Percentiles rank a stretch among this genome's conserved stretches.
phyloP scores from a whole-genome alignment of 2,329 filamentous ascomycete genomes.

The Ceratocystiopsis minuta region DNA sequence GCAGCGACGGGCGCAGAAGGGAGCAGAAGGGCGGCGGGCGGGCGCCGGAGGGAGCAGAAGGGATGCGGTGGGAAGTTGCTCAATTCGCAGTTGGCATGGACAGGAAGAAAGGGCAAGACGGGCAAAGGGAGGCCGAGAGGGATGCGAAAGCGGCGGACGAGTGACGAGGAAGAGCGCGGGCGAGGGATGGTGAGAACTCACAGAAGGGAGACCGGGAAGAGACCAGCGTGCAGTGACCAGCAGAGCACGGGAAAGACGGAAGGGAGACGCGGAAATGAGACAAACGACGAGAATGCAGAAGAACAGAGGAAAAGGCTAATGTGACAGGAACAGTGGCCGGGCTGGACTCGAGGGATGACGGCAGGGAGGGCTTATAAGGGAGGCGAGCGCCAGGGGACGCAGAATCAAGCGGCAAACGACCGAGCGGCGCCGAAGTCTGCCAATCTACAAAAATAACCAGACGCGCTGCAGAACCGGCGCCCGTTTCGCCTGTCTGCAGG shows the following conservation, averaged over 20 bases:
- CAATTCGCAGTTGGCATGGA: neutral
- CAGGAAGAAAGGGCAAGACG: neutral
- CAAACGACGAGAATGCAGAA: neutral
- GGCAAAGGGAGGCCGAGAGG: constrained; percentile 6
- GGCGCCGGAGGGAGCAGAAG: too few relatives aligned
- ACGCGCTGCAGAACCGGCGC: too few relatives aligned
- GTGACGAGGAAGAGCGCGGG: too few relatives aligned
- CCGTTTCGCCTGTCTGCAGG: too few relatives aligned
- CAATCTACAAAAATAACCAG: too few relatives aligned
- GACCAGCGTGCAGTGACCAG: constrained; percentile 4
- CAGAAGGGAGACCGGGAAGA: neutral
- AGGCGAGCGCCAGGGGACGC: too few relatives aligned
- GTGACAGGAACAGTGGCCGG: too few relatives aligned
- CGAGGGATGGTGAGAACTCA: neutral
- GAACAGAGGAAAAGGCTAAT: neutral
- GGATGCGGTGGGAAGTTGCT: neutral
- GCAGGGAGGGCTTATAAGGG: too few relatives aligned
- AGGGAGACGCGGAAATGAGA: neutral
- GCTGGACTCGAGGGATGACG: too few relatives aligned
- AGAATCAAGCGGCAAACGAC: too few relatives aligned
- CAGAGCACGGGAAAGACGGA: constrained; percentile 1
- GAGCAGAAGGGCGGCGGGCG: neutral
- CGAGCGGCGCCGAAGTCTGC: too few relatives aligned
- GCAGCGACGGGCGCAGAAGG: neutral
- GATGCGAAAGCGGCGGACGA: too few relatives aligned